Conservation (phyloP, 805 yeast genomes). For the Myxozyma neglecta region DNA sequence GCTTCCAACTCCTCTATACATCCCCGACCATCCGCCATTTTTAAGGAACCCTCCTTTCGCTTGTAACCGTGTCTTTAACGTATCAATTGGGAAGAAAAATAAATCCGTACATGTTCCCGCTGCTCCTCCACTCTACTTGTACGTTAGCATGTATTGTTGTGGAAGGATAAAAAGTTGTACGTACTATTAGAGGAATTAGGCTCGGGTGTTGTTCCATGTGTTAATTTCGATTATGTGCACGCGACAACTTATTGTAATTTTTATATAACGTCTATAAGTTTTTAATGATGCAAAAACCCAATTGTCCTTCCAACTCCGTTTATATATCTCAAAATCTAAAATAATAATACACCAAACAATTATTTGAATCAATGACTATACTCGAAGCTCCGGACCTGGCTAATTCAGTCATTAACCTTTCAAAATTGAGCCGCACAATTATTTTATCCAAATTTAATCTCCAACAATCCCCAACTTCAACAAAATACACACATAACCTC, state of each 20-base stretch:
- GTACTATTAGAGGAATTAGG: conserved; percentile 30
- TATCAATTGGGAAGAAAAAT: conserved; percentile 94
- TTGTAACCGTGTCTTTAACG: conserved; percentile 89
- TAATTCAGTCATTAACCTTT: too few species aligned
- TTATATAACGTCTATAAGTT: background rate
- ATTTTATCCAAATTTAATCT: background rate
- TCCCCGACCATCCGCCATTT: conserved; percentile 92
- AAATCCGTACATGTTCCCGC: conserved; percentile 97
- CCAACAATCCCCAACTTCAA: background rate
- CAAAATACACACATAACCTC: background rate
- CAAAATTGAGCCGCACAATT: too few species aligned
- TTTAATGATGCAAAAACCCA: background rate
- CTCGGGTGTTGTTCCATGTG: conserved; percentile 30
- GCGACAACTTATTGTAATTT: background rate
- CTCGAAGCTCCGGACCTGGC: too few species aligned
- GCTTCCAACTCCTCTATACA: conserved; percentile 89
- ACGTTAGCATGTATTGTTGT: background rate
- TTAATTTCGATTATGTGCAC: background rate
- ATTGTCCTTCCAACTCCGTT: background rate
- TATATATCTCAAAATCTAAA: too few species aligned
- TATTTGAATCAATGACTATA: too few species aligned
- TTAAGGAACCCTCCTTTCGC: conserved; percentile 91
- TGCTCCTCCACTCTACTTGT: conserved; percentile 71
- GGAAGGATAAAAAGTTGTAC: background rate
- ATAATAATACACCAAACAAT: too few species aligned